Evolutionary conservation across 169 alveolate genomes (phyloP).

Genomic region (Plasmodium cynomolgi): DNA sequence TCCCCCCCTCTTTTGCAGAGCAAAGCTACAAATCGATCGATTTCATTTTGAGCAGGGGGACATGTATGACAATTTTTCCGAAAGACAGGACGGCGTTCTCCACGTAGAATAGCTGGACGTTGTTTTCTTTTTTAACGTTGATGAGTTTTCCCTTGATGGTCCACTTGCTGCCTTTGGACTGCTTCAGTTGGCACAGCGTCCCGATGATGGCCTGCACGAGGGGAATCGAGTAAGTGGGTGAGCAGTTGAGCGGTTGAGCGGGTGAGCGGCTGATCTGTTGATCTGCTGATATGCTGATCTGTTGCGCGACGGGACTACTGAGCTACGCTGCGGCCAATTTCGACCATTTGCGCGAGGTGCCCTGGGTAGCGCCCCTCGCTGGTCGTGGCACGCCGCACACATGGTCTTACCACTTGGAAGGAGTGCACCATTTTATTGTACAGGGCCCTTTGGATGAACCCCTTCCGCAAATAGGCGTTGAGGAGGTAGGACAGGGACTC

Average conservation of each 20-base stretch:
- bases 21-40: constrained; percentile 50
- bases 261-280: too few relatives aligned
- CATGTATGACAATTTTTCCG: constrained; percentile 17
- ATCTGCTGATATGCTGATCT: too few relatives aligned
- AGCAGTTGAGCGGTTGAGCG: too few relatives aligned
- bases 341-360: background rate
- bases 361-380: background rate
- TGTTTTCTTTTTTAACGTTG: constrained; percentile 65
- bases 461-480: constrained; percentile 43
- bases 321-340: too few relatives aligned
- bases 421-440: constrained; percentile 46
- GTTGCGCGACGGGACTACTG: too few relatives aligned
- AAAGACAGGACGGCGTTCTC: constrained; percentile 61
- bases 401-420: constrained; percentile 44
- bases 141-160: constrained; percentile 42
- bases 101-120: constrained; percentile 28
- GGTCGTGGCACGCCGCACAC: background rate
- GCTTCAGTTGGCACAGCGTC: constrained; percentile 25
- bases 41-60: constrained; percentile 56
- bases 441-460: constrained; percentile 4
- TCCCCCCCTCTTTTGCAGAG: background rate
- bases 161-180: constrained; percentile 49
- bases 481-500: constrained; percentile 45
- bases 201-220: constrained; percentile 47
- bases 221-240: background rate